Conservation (phyloP, 2,329 filamentous ascomycete genomes). For the Elsinoe batatas region DNA sequence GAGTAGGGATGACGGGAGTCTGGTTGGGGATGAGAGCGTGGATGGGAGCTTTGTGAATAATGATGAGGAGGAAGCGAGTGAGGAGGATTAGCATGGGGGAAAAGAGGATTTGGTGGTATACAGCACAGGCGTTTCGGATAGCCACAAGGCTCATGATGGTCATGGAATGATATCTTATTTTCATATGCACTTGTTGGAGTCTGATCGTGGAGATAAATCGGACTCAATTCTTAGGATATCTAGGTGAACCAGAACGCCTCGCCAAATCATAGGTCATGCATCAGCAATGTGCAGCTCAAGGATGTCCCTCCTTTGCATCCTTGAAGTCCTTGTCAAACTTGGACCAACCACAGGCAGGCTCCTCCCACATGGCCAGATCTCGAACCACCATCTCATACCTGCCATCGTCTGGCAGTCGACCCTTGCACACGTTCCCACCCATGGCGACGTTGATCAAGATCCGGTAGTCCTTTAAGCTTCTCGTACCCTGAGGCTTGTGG, state of each 20-base stretch:
- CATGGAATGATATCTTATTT: neutral
- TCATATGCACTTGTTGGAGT: neutral
- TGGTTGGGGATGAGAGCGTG: constrained; percentile 24
- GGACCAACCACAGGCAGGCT: constrained; percentile 46
- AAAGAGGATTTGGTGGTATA: neutral
- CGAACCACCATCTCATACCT: constrained; percentile 49
- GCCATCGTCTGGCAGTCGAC: constrained; percentile 42
- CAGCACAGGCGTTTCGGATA: neutral
- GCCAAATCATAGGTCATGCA: neutral
- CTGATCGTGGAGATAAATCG: neutral
- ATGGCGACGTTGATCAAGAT: constrained; percentile 53
- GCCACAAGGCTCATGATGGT: neutral
- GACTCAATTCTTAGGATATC: neutral
- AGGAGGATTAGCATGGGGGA: constrained; percentile 19
- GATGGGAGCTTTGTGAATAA: constrained; percentile 27
- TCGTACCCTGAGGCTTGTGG: constrained; percentile 41
- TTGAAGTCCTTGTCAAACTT: constrained; percentile 45
- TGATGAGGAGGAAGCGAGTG: constrained; percentile 23
- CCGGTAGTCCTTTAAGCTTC: constrained; percentile 47
- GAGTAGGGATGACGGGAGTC: constrained; percentile 12
- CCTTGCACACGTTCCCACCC: constrained; percentile 50
- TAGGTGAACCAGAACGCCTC: neutral
- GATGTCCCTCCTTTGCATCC: constrained; percentile 16
- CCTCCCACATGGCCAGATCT: constrained; percentile 43
- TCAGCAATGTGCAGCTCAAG: neutral